Conservation (phyloP, 768 basidiomycete species). For the Leccinum uliginosum region DNA sequence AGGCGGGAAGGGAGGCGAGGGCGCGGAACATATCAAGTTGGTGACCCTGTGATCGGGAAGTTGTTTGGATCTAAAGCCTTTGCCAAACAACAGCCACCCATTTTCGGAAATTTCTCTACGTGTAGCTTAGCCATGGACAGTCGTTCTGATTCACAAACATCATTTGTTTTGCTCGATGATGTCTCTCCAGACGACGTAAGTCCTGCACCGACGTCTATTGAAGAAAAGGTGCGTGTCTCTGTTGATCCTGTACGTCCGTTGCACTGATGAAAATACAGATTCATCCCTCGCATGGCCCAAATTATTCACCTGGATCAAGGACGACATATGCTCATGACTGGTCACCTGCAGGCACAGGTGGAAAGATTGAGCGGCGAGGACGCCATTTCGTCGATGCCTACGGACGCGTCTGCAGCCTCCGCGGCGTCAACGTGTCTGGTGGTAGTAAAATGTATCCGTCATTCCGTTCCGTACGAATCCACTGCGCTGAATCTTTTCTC, state of each 20-base stretch:
- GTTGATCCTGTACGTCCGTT: neutral
- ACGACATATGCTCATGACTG: slow-evolving; percentile 70
- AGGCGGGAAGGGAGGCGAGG: neutral
- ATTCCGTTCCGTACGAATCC: slow-evolving; percentile 12
- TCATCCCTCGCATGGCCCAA: slow-evolving; percentile 46
- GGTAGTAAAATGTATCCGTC: slow-evolving; percentile 68
- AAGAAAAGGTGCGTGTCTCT: slow-evolving; percentile 2
- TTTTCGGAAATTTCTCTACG: slow-evolving; percentile 1
- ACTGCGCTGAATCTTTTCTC: slow-evolving; percentile 4
- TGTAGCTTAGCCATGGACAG: slow-evolving; percentile 17
- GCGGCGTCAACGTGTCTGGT: slow-evolving; percentile 86
- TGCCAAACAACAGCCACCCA: slow-evolving; percentile 26
- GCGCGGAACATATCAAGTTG: slow-evolving; percentile 8
- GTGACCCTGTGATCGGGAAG: neutral
- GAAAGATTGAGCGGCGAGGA: slow-evolving; percentile 55
- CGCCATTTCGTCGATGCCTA: slow-evolving; percentile 78
- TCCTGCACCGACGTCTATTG: slow-evolving; percentile 2
- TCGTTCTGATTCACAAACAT: slow-evolving; percentile 38
- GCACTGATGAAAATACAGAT: slow-evolving; percentile 10
- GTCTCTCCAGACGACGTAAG: no score
- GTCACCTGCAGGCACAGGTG: slow-evolving; percentile 54
- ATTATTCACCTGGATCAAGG: slow-evolving; percentile 45
- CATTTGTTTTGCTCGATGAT: slow-evolving; percentile 44
- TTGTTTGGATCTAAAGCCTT: slow-evolving; percentile 29
- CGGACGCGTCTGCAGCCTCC: slow-evolving; percentile 73